Evolutionary conservation across 2,329 filamentous ascomycete species (phyloP), one percentile per base, ranked within the genome.

Genomic region (Aureobasidium sp.): DNA sequence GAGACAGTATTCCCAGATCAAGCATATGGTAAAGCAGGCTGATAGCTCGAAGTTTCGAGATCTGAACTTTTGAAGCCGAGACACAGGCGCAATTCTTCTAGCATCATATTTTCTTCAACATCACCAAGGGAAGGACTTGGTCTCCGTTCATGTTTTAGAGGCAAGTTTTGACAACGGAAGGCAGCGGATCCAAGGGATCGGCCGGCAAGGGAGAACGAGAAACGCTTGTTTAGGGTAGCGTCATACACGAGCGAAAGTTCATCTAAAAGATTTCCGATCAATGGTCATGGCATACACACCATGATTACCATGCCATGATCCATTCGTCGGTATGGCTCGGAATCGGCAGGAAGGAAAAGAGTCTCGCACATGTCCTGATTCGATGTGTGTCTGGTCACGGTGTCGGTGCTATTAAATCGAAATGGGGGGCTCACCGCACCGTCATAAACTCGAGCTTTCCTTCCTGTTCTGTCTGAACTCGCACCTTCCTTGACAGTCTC

Each of bases 251-350:
- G 17, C 15, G 2, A 53, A 38, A 53, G 31, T 33, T n/a, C 33
- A 35, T 51, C n/a, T 35, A 33, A 21, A 35, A 15, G 2, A 13
- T 19, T 33, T 50, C n/a, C 10, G 42, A 47, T 47, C 43, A 47
- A 25, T n/a, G 43, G 45, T 33, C 27, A 35, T 50, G 47, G 47
- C 47, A 35, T 40, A 38, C 33, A 53, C 35, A 37, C 49, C 49
- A 40, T 40, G 33, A 53, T 40, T 40, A 53, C 49, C 9, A 40
- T 29, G 9, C 35, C 35, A 53, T 53, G 35, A 29, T 11, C 49
- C 13, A 25, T 21, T 5, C 29, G 6, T 55, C 51, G 51, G 51
- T 55, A 55, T 55, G 51, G 37, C 51, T 55, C 51, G 51, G 51
- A 55, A 43, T 19, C 51, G 51, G 51, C 25, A 53, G 33, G 35